These are phyloP conservation scores for Saccharomyces pastorianus DNA, from an alignment of 1,139 yeast species.

Conservation along the genomic window DNA sequence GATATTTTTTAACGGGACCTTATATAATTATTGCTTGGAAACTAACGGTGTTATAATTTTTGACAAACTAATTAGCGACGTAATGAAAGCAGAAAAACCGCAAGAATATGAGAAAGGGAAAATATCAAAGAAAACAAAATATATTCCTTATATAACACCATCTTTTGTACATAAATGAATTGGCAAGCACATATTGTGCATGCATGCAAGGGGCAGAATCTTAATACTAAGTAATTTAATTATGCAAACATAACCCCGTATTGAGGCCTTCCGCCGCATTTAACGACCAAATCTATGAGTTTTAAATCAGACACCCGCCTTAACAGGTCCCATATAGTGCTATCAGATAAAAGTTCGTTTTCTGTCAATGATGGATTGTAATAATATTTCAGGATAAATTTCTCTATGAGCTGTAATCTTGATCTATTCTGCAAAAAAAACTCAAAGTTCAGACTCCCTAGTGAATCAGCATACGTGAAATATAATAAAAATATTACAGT, in stretches of 20 bases:
- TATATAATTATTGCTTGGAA: neutral
- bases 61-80: neutral
- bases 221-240: neutral
- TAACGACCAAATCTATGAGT: slow-evolving; percentile 14
- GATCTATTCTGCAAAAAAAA: neutral
- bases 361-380: slow-evolving; percentile 5
- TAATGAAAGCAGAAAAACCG: neutral
- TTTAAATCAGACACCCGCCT: slow-evolving; percentile 11
- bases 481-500: slow-evolving; percentile 5
- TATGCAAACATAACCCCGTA: slow-evolving; percentile 5
- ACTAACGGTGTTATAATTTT: neutral
- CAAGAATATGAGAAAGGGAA: neutral
- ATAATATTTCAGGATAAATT: slow-evolving; percentile 2
- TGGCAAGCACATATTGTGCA: neutral
- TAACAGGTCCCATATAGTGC: slow-evolving; percentile 18
- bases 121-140: neutral
- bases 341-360: slow-evolving; percentile 14
- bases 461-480: slow-evolving; percentile 4
- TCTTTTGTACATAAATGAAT: neutral
- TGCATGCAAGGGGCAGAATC: neutral
- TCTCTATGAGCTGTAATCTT: neutral
- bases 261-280: slow-evolving; percentile 21
- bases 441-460: slow-evolving; percentile 4
- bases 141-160: neutral
- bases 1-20: neutral